These are phyloP conservation scores for Zostera marina DNA, from an alignment of 116 monocot species.

Conservation along the genomic window DNA sequence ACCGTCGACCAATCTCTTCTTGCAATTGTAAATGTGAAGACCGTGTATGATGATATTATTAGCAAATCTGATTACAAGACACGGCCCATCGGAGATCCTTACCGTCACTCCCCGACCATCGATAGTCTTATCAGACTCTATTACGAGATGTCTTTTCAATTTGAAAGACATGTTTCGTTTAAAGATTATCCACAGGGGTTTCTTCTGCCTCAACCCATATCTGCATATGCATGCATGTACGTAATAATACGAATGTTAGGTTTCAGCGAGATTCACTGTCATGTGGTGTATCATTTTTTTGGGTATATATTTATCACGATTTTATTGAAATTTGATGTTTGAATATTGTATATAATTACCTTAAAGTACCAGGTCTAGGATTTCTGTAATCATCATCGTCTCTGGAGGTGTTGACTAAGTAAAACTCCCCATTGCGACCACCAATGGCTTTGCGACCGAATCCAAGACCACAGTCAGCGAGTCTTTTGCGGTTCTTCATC, in stretches of 20 bases:
- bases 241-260: too few relatives aligned
- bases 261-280: too few relatives aligned
- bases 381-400: conserved; percentile 15
- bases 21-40: conserved; percentile 65
- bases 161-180: conserved; percentile 52
- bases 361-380: conserved; percentile 53
- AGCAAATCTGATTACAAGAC: conserved; percentile 47
- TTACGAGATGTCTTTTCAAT: conserved; percentile 57
- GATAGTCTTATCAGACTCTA: conserved; percentile 78
- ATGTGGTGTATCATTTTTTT: too few relatives aligned
- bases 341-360: too few relatives aligned
- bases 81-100: conserved; percentile 68
- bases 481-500: conserved; percentile 46
- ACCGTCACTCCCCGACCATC: conserved; percentile 62
- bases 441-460: conserved; percentile 65
- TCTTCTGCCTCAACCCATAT: conserved; percentile 32
- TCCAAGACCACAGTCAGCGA: conserved; percentile 67
- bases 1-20: conserved; percentile 77
- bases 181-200: conserved; percentile 72
- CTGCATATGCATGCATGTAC: too few relatives aligned
- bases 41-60: conserved; percentile 75
- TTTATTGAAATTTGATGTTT: too few relatives aligned
- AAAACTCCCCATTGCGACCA: neutral
- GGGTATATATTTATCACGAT: too few relatives aligned
- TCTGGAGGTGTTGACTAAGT: neutral